phyloP scores from a whole-genome alignment of 1,139 yeast genomes.

The Sugiyamaella castrensis region DNA sequence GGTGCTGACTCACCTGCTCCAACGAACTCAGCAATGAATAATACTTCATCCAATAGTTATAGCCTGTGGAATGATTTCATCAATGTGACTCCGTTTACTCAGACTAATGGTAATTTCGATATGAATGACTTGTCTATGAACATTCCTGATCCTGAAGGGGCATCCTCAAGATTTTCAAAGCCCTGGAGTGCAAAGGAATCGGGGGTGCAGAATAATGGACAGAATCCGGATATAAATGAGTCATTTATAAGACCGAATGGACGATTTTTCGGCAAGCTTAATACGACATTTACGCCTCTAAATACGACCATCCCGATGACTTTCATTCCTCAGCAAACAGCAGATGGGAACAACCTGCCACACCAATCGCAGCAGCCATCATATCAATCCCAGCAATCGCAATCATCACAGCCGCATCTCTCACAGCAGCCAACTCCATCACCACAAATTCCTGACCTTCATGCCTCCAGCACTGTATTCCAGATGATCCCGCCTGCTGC shows the following conservation, averaged over 20 bases:
- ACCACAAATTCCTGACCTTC: constrained; percentile 14
- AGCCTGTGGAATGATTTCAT: constrained; percentile 20
- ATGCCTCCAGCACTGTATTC: constrained; percentile 10
- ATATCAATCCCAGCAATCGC: background rate
- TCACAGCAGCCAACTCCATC: background rate
- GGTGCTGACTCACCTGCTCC: background rate
- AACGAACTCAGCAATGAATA: too few relatives aligned
- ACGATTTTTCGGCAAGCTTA: constrained; percentile 1
- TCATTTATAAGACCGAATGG: constrained; percentile 3
- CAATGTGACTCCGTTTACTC: constrained; percentile 42
- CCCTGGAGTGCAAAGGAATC: background rate
- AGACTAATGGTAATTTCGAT: constrained; percentile 41
- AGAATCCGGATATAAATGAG: too few relatives aligned
- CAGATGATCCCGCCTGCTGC: constrained; percentile 10
- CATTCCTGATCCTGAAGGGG: constrained; percentile 16
- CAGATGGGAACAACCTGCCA: background rate
- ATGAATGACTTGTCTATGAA: constrained; percentile 34
- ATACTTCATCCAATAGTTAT: background rate
- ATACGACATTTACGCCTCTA: constrained; percentile 18
- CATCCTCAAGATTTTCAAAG: background rate
- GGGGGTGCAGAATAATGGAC: background rate
- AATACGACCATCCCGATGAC: constrained; percentile 14
- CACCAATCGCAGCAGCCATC: background rate
- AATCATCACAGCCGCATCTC: background rate
- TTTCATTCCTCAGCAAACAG: background rate